Evolutionary conservation across 2,329 filamentous ascomycete species (phyloP).

Genomic region (Aspergillus sp.): DNA sequence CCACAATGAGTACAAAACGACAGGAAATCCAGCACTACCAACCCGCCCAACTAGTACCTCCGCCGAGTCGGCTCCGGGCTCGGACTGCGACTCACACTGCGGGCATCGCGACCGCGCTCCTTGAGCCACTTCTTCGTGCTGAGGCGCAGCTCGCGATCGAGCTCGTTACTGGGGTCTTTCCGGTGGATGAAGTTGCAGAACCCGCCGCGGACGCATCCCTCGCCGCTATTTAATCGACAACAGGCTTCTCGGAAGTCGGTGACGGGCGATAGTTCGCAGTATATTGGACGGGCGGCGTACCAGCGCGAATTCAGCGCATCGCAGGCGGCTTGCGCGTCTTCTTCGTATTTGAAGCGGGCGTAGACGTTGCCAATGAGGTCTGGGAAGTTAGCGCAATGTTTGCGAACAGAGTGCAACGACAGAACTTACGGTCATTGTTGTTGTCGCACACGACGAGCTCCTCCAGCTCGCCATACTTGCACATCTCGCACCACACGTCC

Average conservation of each 20-base stretch:
- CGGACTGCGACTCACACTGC: slow-evolving; percentile 78
- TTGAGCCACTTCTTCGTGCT: slow-evolving; percentile 96
- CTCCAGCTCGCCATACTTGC: slow-evolving; percentile 96
- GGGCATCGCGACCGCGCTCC: slow-evolving; percentile 75
- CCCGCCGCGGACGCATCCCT: slow-evolving; percentile 91
- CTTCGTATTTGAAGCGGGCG: slow-evolving; percentile 99
- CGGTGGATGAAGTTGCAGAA: slow-evolving; percentile 99
- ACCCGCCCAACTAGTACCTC: slow-evolving; percentile 56
- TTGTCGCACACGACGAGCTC: slow-evolving; percentile 99
- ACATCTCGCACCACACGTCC: slow-evolving; percentile 99
- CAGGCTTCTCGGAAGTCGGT: slow-evolving; percentile 98
- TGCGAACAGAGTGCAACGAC: background rate
- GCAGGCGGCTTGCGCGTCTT: slow-evolving; percentile 88
- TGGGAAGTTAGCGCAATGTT: slow-evolving; percentile 33
- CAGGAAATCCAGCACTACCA: slow-evolving; percentile 1
- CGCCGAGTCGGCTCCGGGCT: slow-evolving; percentile 80
- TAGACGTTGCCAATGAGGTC: slow-evolving; percentile 99
- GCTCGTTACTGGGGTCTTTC: slow-evolving; percentile 86
- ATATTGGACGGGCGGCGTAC: slow-evolving; percentile 96
- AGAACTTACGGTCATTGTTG: slow-evolving; percentile 87
- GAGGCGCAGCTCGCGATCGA: slow-evolving; percentile 83
- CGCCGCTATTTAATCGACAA: slow-evolving; percentile 88
- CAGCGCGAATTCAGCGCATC: slow-evolving; percentile 91
- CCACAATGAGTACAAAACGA: slow-evolving; percentile 17
- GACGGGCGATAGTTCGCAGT: slow-evolving; percentile 94